Conservation (phyloP, 1,139 yeast genomes). For the Taphrina flavorubra region DNA sequence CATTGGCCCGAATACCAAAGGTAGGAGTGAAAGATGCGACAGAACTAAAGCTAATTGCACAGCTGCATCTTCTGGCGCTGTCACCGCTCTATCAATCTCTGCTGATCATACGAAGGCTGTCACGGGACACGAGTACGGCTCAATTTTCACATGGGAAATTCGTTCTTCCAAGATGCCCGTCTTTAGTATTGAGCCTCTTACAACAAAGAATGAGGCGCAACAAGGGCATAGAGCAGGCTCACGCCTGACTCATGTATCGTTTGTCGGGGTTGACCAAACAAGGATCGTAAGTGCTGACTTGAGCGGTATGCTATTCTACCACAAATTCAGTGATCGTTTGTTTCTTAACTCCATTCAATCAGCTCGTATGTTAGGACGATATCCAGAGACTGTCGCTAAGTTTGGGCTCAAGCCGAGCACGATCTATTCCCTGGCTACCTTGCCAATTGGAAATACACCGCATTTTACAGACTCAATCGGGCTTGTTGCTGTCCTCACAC, state of each 20-base stretch:
- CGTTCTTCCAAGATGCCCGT: constrained; percentile 45
- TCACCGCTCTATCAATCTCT: constrained; percentile 59
- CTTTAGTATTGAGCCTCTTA: constrained; percentile 49
- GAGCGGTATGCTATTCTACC: constrained; percentile 65
- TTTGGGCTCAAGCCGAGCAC: constrained; percentile 50
- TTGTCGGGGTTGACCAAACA: constrained; percentile 63
- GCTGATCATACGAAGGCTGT: constrained; percentile 61
- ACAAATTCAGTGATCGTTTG: constrained; percentile 63
- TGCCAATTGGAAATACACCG: constrained; percentile 63
- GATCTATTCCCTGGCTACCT: constrained; percentile 55
- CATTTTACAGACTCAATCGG: constrained; percentile 65
- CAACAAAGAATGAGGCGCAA: constrained; percentile 50
- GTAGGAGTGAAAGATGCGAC: constrained; percentile 25
- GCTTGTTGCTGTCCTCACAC: constrained; percentile 66
- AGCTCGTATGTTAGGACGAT: constrained; percentile 61
- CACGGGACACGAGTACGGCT: constrained; percentile 58
- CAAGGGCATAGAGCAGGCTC: constrained; percentile 63
- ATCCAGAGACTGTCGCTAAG: constrained; percentile 47
- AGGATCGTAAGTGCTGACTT: constrained; percentile 66
- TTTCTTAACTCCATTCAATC: constrained; percentile 61
- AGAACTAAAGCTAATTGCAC: constrained; percentile 19
- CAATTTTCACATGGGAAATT: constrained; percentile 58
- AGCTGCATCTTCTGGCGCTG: constrained; percentile 54
- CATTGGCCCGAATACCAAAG: constrained; percentile 51
- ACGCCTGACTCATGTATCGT: constrained; percentile 59